A percentile compares a stretch with the other conserved stretches of the same genome.
phyloP scores from a whole-genome alignment of 352 stramenopile genomes.

The Aphanomyces stellatus region DNA sequence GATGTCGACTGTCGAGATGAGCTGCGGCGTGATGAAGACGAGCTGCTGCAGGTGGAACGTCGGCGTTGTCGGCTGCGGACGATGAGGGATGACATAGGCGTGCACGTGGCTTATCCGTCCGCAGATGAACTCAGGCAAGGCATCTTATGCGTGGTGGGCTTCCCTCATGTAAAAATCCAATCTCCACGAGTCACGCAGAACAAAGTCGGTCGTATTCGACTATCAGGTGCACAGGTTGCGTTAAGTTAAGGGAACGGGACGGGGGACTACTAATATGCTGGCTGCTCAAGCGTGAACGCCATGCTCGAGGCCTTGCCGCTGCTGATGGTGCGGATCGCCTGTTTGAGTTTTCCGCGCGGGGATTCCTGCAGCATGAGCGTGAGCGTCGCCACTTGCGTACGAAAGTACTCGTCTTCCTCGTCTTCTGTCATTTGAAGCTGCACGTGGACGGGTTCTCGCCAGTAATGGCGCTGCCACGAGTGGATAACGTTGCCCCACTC shows the following conservation, averaged over 20 bases:
- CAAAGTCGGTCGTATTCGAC: too few species aligned
- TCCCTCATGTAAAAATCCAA: too few species aligned
- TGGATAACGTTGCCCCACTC: slow-evolving; percentile 82
- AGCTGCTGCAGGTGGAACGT: neutral
- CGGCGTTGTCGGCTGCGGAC: neutral
- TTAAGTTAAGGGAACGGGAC: neutral
- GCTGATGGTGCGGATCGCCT: neutral
- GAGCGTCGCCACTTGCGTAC: slow-evolving; percentile 50
- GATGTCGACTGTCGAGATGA: too few species aligned
- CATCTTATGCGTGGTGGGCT: too few species aligned
- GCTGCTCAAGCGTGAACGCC: neutral
- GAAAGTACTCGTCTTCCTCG: slow-evolving; percentile 67
- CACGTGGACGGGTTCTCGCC: slow-evolving; percentile 64
- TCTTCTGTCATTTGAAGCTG: slow-evolving; percentile 35
- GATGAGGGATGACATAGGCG: neutral
- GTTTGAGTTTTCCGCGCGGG: slow-evolving; percentile 5
- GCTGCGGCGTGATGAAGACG: neutral
- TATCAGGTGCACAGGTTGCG: neutral
- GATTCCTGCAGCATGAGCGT: slow-evolving; percentile 11
- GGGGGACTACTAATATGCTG: neutral
- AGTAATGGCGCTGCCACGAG: slow-evolving; percentile 81
- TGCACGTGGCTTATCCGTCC: neutral
- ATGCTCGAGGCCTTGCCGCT: neutral
- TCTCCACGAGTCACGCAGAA: too few species aligned
- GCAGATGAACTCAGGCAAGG: neutral